Evolutionary conservation across 129 eudicot species (phyloP), one percentile per base, ranked within the genome.

Genomic region (Saussurea involucrata): DNA sequence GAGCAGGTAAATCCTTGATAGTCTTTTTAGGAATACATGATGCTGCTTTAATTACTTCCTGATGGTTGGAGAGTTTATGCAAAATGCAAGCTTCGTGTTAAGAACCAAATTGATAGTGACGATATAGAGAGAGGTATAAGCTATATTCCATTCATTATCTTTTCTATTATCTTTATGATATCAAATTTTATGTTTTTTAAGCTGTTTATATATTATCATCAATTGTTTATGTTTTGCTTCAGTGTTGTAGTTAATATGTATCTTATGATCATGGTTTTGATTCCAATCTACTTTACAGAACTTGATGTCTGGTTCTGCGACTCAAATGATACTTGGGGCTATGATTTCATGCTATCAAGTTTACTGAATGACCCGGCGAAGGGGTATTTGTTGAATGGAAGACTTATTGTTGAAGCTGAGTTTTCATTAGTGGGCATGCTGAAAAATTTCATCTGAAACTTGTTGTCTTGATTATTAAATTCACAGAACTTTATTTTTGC

Each of bases 391-490:
- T 15, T 66, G 53, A 34, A 53, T 33, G 70, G 74, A 13, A 57
- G 10, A 13, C 24, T 80, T 18, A 34, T 27, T 34, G 75, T 73
- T 66, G 69, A 72, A 64, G 78, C 17, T 8, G 69, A 55, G 79
- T 10, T 80, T n/a, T 55, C 71, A 12, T 17, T 72, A 8, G 4
- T 80, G 25, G 84, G 84, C 11, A 69, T 25, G n/a, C 37, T 73
- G 0, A 80, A 1, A 55, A 0, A 20, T 25, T 55, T 66, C n/a
- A 9, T 75, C 1, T 80, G 76, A 77, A 28, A 21, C 64, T 22
- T 69, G 5, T 0, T n/a, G 37, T 22, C 29, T 12, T 10, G 29
- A 25, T n/a, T n/a, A n/a, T n/a, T n/a, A n/a, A n/a, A n/a, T n/a
- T n/a, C n/a, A 29, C 6, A 24, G 11, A 0, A 40, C 15, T 8